A percentile compares a stretch with the other conserved stretches of the same genome.
Evolutionary conservation across 116 monocot species (phyloP).

Genomic region (Dioscorea cayenensis): DNA sequence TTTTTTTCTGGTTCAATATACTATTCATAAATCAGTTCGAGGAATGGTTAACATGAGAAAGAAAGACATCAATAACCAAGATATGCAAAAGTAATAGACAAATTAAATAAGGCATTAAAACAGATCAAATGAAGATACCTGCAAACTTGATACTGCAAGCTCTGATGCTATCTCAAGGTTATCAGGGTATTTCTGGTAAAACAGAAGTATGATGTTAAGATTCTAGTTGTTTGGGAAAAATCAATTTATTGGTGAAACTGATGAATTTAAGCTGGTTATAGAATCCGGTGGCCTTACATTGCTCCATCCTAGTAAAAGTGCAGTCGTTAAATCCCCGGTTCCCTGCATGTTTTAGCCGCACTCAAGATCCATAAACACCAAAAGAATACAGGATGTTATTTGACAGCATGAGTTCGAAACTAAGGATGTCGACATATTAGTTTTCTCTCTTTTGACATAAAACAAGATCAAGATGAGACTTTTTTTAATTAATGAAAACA

Average conservation of each 20-base stretch:
- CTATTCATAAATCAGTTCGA: too few relatives aligned
- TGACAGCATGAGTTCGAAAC: not conserved
- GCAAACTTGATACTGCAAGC: slow-evolving; percentile 95
- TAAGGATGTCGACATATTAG: too few relatives aligned
- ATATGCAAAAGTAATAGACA: too few relatives aligned
- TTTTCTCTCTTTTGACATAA: too few relatives aligned
- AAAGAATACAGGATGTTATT: not conserved
- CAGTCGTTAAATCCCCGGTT: slow-evolving; percentile 85
- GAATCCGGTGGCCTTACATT: slow-evolving; percentile 50
- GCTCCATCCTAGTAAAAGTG: slow-evolving; percentile 96
- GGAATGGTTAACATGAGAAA: too few relatives aligned
- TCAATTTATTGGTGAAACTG: not conserved
- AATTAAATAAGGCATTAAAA: too few relatives aligned
- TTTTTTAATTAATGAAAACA: not conserved
- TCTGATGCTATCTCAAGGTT: slow-evolving; percentile 88
- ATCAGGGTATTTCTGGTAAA: slow-evolving; percentile 77
- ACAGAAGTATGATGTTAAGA: slow-evolving; percentile 2
- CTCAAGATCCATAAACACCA: not conserved
- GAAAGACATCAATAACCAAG: too few relatives aligned
- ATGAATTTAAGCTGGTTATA: not conserved
- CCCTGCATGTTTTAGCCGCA: slow-evolving; percentile 47
- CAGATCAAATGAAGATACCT: slow-evolving; percentile 37
- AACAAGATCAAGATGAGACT: not conserved
- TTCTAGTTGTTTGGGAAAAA: not conserved
- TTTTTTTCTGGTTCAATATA: too few relatives aligned